Evolutionary conservation across 1,284 basidiomycete species (phyloP).

Genomic region (Ceratobasidium sp.): DNA sequence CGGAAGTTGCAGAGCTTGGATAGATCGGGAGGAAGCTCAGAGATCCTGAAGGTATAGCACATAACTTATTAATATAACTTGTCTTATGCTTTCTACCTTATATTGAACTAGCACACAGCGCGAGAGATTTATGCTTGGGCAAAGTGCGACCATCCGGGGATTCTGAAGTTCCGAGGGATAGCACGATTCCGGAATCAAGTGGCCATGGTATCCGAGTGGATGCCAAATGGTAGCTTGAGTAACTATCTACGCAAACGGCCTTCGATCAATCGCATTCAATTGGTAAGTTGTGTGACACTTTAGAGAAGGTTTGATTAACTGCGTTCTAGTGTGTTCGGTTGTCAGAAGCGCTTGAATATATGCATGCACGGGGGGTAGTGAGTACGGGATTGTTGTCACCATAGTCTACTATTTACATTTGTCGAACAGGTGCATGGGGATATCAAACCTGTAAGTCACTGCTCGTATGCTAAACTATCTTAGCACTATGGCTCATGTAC

Average conservation of each 20-base stretch:
- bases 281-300: background rate
- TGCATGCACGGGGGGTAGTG: conserved; percentile 30
- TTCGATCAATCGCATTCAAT: background rate
- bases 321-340: conserved; percentile 22
- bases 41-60: conserved; percentile 7
- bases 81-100: no score
- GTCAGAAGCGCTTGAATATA: conserved; percentile 13
- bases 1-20: background rate
- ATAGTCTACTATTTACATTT: background rate
- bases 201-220: conserved; percentile 24
- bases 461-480: no score
- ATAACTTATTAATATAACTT: background rate
- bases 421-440: conserved; percentile 29
- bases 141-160: conserved; percentile 19
- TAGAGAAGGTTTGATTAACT: background rate
- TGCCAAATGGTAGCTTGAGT: conserved; percentile 2
- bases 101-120: conserved; percentile 11
- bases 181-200: background rate
- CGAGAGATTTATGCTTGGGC: conserved; percentile 38
- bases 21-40: background rate
- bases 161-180: conserved; percentile 21
- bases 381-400: background rate
- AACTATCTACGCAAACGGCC: background rate
- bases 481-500: background rate
- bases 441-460: conserved; percentile 19